Conservation (phyloP, 192 early-diverging fungal species). For the Backusella morwellensis region DNA sequence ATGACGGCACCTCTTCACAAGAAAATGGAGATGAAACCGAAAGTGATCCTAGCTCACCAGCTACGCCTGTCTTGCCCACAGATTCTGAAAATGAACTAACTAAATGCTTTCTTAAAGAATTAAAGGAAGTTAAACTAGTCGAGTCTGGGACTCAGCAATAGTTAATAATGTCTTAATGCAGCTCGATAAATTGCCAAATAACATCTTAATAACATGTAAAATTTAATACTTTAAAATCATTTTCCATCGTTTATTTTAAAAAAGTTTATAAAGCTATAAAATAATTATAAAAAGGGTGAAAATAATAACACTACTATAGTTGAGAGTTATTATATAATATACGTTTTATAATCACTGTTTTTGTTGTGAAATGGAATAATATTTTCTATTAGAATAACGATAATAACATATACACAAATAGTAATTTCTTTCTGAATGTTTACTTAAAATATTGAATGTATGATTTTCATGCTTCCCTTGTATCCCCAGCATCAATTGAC, state of each 20-base stretch:
- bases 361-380: no score
- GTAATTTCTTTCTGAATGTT: no score
- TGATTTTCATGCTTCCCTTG: no score
- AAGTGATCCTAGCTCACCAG: constrained; percentile 7
- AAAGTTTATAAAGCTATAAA: background rate
- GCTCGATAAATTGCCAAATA: background rate
- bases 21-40: background rate
- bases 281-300: no score
- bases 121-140: background rate
- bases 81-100: background rate
- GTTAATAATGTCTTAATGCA: background rate
- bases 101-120: background rate
- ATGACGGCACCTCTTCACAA: background rate
- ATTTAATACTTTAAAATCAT: background rate
- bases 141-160: background rate
- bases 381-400: no score
- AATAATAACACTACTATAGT: no score
- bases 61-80: background rate
- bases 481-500: no score
- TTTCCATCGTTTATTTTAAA: background rate
- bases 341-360: no score
- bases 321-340: no score
- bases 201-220: background rate
- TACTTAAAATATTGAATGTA: no score
- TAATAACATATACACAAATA: no score